Percentiles rank a stretch among this genome's conserved stretches.
These are phyloP conservation scores for Agaricus blazei DNA, from an alignment of 768 basidiomycete species.

Conservation along the genomic window DNA sequence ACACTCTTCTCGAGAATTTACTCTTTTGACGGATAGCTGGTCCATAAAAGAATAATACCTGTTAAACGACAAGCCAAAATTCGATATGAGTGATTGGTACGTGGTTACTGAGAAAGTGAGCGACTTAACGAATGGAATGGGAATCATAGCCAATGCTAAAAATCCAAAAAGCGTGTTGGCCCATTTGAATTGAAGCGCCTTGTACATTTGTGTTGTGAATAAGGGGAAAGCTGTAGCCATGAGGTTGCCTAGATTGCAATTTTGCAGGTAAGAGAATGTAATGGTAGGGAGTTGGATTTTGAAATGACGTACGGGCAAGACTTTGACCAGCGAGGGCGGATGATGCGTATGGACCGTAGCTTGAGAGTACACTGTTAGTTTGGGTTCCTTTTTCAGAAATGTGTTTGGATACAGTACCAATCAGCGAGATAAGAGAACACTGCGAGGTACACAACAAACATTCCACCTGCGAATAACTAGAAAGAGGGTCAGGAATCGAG, in stretches of 20 bases:
- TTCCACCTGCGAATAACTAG: conserved; percentile 43
- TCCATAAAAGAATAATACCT: conserved; percentile 41
- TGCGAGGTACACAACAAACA: conserved; percentile 50
- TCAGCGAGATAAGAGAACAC: conserved; percentile 65
- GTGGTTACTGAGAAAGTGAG: background rate
- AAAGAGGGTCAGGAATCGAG: background rate
- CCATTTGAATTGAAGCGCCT: conserved; percentile 51
- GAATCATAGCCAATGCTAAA: conserved; percentile 46
- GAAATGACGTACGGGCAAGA: conserved; percentile 35
- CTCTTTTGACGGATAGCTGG: conserved; percentile 34
- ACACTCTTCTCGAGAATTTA: conserved; percentile 33
- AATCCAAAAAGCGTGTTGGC: conserved; percentile 53
- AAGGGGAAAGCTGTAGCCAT: conserved; percentile 52
- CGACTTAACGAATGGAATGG: conserved; percentile 36
- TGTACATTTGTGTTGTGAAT: conserved; percentile 58
- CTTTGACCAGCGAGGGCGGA: conserved; percentile 67
- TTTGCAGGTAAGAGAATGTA: background rate
- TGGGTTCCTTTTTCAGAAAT: background rate
- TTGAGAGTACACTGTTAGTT: conserved; percentile 6
- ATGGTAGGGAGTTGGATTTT: background rate
- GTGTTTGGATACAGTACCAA: conserved; percentile 30
- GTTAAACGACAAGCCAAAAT: background rate
- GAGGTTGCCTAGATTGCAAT: conserved; percentile 25
- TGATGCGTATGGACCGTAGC: conserved; percentile 60
- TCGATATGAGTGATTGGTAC: background rate